phyloP scores from a whole-genome alignment of 371 early-diverging fungal genomes.

The Rhizopus stolonifer region DNA sequence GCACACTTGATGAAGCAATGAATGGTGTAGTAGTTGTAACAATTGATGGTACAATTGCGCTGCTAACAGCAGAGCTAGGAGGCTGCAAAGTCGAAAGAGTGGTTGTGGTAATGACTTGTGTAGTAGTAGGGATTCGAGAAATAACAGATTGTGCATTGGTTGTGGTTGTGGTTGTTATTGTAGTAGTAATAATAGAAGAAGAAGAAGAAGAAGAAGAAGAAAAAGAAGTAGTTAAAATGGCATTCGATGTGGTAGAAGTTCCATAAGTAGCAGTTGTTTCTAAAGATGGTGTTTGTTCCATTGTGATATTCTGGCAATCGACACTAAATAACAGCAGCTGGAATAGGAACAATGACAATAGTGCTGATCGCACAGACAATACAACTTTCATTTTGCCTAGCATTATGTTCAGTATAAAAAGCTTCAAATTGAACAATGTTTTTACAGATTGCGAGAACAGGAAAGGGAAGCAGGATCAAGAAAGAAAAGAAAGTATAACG shows the following conservation, averaged over 20 bases:
- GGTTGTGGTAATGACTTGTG: background rate
- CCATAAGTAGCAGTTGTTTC: too few relatives aligned
- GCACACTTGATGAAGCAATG: background rate
- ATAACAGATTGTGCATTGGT: background rate
- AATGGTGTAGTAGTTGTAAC: background rate
- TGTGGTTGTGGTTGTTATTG: background rate
- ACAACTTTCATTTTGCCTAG: too few relatives aligned
- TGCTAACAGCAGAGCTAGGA: background rate
- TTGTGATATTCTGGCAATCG: constrained; percentile 2
- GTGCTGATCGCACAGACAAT: background rate
- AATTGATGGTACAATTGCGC: background rate
- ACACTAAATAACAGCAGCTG: constrained; percentile 1
- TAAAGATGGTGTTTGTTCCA: background rate
- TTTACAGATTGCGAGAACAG: too few relatives aligned
- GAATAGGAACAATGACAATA: background rate
- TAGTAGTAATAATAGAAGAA: background rate
- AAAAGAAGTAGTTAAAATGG: too few relatives aligned
- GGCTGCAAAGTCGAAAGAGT: constrained; percentile 11
- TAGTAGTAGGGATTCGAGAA: background rate
- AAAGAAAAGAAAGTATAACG: background rate
- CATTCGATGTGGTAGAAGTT: too few relatives aligned
- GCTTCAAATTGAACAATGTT: too few relatives aligned
- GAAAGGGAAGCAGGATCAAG: too few relatives aligned
- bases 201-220: too few relatives aligned
- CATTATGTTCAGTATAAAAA: too few relatives aligned